Evolutionary conservation across 208 protist genomes (phyloP).

Genomic region (Plasmodiophora brassicae): DNA sequence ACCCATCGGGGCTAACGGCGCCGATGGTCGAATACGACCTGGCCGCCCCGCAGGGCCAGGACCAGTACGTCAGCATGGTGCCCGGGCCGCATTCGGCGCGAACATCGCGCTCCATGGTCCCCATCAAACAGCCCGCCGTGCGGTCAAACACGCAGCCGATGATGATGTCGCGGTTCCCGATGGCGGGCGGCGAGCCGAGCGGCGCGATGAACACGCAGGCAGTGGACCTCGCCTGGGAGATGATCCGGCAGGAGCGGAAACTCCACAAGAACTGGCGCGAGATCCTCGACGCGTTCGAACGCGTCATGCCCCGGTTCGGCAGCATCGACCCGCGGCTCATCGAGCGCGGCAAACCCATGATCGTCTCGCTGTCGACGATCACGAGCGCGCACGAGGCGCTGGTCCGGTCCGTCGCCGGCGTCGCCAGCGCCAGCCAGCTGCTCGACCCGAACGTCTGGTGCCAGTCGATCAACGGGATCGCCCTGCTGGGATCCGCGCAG

Average conservation of each 20-base stretch:
- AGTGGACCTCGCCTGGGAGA: conserved; percentile 8
- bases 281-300: not conserved
- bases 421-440: not conserved
- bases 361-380: not conserved
- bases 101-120: too few species aligned
- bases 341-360: not conserved
- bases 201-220: too few species aligned
- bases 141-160: too few species aligned
- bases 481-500: not conserved
- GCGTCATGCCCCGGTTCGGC: not conserved
- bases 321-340: not conserved
- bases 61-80: too few species aligned
- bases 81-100: too few species aligned
- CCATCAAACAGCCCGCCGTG: too few species aligned
- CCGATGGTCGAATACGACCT: too few species aligned
- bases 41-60: too few species aligned
- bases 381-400: not conserved
- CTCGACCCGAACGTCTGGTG: not conserved
- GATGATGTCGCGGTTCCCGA: too few species aligned
- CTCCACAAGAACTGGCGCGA: not conserved
- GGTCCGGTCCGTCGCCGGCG: not conserved
- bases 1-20: too few species aligned
- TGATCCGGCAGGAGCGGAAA: not conserved
- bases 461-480: not conserved
- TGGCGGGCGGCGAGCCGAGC: too few species aligned